Conservation (phyloP, 495 filamentous ascomycete species). For the Xylaria acuta region DNA sequence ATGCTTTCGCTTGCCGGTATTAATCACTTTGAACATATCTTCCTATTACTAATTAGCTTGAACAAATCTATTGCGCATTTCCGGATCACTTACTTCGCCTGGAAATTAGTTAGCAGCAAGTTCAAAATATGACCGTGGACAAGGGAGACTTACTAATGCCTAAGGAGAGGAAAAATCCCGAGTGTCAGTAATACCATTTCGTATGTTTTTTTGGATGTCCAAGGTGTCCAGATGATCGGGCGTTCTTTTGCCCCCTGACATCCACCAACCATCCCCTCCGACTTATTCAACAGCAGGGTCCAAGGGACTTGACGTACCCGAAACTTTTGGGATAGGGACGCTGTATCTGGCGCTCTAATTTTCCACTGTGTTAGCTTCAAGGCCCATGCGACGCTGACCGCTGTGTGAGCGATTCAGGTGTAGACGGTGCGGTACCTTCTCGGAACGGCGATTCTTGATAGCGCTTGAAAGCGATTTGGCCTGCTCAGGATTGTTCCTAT, state of each 20-base stretch:
- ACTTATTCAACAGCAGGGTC: not conserved
- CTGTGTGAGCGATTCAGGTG: not conserved
- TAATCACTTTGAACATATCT: constrained; percentile 98
- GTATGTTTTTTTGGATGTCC: not conserved
- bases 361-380: constrained; percentile 65
- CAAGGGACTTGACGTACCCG: constrained; percentile 71
- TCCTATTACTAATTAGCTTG: constrained; percentile 59
- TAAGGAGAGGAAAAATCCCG: not conserved
- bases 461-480: constrained; percentile 86
- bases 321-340: constrained; percentile 92
- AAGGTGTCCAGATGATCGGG: not conserved
- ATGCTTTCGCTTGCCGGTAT: constrained; percentile 67
- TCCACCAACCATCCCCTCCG: not conserved
- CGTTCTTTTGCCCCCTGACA: not conserved
- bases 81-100: constrained; percentile 6
- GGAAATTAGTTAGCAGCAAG: not conserved
- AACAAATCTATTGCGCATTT: not conserved
- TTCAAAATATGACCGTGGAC: not conserved
- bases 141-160: constrained; percentile 25
- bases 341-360: constrained; percentile 82
- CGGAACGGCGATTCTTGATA: constrained; percentile 78
- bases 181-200: not conserved
- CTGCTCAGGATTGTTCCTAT: constrained; percentile 81
- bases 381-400: constrained; percentile 40
- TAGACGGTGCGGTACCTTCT: constrained; percentile 27